Base-by-base conservation (phyloP, 257 asterid species). In the Salvia miltiorrhiza region DNA sequence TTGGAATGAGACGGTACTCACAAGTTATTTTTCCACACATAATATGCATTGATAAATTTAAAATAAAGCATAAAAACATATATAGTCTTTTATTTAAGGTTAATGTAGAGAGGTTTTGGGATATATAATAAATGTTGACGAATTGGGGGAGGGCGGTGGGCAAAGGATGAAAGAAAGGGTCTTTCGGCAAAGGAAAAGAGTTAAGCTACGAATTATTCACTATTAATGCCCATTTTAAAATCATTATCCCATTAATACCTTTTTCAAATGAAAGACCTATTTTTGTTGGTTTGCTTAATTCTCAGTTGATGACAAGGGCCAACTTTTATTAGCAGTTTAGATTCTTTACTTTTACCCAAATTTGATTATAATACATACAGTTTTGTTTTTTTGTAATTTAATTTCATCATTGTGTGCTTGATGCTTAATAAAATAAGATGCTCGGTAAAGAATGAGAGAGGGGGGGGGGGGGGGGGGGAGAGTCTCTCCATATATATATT, bases 151-250 rank as follows among this genome's bases (percentile, higher is more conserved):
- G 73, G 76, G 65, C 77, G 73, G 77, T 76, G 52, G 76, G 11
- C 41, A 63, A 49, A 64, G 66, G 70, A 65, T 76, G 41, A 71
- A 62, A 60, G 12, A 76, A 77, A 77, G 78, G 75, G 63, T 67
- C 78, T 77, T 77, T 77, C 81, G 81, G 81, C 78, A 66, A 37
- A 60, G 69, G 61, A 77, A 72, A 72, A 44, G 28, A 62, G 12
- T 17, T 58, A 7, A 26, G 28, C 61, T 60, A 66, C 48, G 49
- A 50, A 66, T 52, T 62, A 44, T 43, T 55, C 26, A 7, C 20
- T 60, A 32, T 21, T 43, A 63, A 26, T 19, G 41, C 30, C 58
- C 19, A 62, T 53, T 69, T 66, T 21, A 57, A 32, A 20, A 39
- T 62, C 10, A 4, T 33, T 65, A 64, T 63, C 28, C 57, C 32